These are phyloP conservation scores for Atalantia buxifolia DNA, from an alignment of 345 rosid species.

Conservation along the genomic window DNA sequence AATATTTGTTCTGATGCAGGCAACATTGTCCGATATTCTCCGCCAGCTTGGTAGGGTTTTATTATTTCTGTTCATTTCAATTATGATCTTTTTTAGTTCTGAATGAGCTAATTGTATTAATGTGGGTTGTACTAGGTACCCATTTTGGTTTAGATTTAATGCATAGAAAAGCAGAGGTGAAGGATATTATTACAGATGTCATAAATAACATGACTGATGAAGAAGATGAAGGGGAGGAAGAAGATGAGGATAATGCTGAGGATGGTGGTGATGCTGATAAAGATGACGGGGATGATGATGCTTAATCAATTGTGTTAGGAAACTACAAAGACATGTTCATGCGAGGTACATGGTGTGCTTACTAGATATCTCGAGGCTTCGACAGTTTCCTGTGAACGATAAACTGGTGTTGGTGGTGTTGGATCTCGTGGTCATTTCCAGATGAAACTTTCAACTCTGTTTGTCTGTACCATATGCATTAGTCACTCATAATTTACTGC, in stretches of 20 bases:
- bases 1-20: slow-evolving; percentile 43
- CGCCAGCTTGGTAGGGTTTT: slow-evolving; percentile 62
- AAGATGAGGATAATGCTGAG: slow-evolving; percentile 47
- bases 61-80: neutral
- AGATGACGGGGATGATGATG: slow-evolving; percentile 43
- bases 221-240: slow-evolving; percentile 68
- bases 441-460: slow-evolving; percentile 16
- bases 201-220: slow-evolving; percentile 88
- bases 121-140: slow-evolving; percentile 42
- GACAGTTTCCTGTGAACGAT: slow-evolving; percentile 8
- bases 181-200: slow-evolving; percentile 84
- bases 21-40: slow-evolving; percentile 86
- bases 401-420: slow-evolving; percentile 10
- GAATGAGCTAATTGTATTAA: neutral
- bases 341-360: slow-evolving; percentile 20
- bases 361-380: slow-evolving; percentile 3
- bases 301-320: slow-evolving; percentile 18
- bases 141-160: slow-evolving; percentile 71
- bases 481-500: slow-evolving; percentile 21
- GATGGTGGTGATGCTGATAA: slow-evolving; percentile 42
- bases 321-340: slow-evolving; percentile 8
- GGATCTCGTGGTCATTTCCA: slow-evolving; percentile 15
- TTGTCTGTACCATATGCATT: slow-evolving; percentile 38
- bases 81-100: neutral
- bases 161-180: slow-evolving; percentile 88